Evolutionary conservation across 768 basidiomycete genomes (phyloP), one percentile per base, ranked within the genome.

Genomic region (Sarcomyxa edulis): DNA sequence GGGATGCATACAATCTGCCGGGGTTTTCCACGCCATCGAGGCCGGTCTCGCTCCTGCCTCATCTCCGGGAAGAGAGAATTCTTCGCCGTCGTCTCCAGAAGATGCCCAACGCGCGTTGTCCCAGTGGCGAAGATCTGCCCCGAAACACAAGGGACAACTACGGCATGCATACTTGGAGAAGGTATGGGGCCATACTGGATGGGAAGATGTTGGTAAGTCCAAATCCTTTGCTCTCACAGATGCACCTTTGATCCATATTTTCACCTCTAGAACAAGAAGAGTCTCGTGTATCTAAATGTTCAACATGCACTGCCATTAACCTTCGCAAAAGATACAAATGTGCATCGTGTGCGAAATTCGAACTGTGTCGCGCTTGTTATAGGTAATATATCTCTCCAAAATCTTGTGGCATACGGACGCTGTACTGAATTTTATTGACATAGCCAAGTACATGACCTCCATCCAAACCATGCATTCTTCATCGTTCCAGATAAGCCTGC

Each of bases 401-500:
- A n/a, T n/a, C 24, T 6, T 2, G 9, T 33, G 6, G 33, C 25
- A 45, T 36, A 21, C 12, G 40, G 48, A 34, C 11, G n/a, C n/a
- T n/a, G n/a, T n/a, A n/a, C n/a, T n/a, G n/a, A n/a, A n/a, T n/a
- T n/a, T 32, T 15, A 28, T 23, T 28, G 22, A 39, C 37, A 32
- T 45, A 92, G 91, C 52, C 80, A 88, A 62, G 91, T 93, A 8
- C 88, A 94, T 47, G 89, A 93, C 50, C 75, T 95, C 11, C 93
- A 97, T 51, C 94, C 93, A 1, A 74, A 77, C 0, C 91, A 97
- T 52, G 78, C 85, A 2, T 96, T 95, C 68, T 63, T 94, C 14
- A 71, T 76, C 7, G 75, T 93, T 5, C 82, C 82, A n/a, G 86
- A 88, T 47, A 74, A 68, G 48, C 68, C 65, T 3, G 40, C 52